These are phyloP conservation scores for Streptanthus diversifolius DNA, from an alignment of 345 rosid genomes.

Conservation along the genomic window DNA sequence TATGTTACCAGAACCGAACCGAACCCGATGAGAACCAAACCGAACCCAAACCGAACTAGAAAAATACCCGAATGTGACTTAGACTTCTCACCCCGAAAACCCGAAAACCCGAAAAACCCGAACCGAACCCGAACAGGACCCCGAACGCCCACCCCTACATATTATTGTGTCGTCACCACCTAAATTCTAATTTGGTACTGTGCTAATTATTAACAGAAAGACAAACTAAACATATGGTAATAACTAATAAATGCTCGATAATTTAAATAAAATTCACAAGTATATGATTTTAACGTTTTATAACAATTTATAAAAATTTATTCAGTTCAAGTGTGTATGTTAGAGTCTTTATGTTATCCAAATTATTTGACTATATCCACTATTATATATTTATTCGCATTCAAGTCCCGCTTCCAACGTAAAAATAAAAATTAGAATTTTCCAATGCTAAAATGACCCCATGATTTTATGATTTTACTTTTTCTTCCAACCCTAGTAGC, in stretches of 20 bases:
- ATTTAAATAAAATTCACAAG: neutral
- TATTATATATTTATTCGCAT: neutral
- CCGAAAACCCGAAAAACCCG: too few species aligned
- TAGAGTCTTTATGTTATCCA: neutral
- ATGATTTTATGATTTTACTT: constrained; percentile 1
- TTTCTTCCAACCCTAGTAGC: constrained; percentile 4
- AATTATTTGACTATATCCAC: neutral
- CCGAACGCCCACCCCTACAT: too few species aligned
- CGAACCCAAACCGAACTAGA: too few species aligned
- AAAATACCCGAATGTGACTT: too few species aligned
- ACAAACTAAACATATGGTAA: neutral
- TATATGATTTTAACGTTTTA: neutral
- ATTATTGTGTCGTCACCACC: too few species aligned
- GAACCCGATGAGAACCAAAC: too few species aligned
- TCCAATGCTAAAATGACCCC: neutral
- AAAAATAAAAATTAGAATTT: neutral
- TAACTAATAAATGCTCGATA: neutral
- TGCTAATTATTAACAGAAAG: neutral
- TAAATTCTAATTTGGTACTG: neutral
- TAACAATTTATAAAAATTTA: neutral
- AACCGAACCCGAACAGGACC: too few species aligned
- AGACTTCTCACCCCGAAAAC: too few species aligned
- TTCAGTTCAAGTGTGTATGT: neutral
- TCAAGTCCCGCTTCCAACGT: neutral
- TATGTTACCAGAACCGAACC: too few species aligned